Evolutionary conservation across 2,329 filamentous ascomycete genomes (phyloP).

Genomic region (Chalaropsis ovoidea): DNA sequence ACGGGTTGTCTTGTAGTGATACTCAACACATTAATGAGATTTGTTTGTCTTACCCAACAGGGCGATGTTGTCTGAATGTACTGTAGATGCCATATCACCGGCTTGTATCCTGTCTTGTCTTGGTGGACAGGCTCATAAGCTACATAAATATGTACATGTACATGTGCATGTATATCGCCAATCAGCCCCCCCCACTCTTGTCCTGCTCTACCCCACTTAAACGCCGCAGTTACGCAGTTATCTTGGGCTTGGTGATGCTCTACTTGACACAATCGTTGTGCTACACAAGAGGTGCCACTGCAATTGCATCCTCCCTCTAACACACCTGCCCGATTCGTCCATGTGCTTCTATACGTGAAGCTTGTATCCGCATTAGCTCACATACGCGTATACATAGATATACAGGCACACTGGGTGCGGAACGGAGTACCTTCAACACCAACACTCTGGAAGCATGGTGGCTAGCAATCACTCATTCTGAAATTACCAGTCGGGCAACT

Average conservation of each 20-base stretch:
- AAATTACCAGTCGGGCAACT: background rate
- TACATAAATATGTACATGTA: no score
- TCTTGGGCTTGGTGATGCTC: background rate
- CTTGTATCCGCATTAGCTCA: background rate
- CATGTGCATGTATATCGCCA: no score
- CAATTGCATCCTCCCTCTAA: background rate
- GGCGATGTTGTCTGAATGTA: no score
- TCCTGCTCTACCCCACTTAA: background rate
- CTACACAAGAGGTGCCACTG: background rate
- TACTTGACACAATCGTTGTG: constrained; percentile 6
- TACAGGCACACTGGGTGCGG: background rate
- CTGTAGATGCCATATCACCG: no score
- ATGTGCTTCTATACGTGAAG: no score
- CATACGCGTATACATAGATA: background rate
- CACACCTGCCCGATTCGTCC: background rate
- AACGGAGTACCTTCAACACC: background rate
- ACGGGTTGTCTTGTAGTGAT: no score
- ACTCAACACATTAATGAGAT: no score
- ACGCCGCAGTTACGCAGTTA: background rate
- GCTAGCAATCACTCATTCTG: background rate
- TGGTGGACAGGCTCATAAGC: no score
- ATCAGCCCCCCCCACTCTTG: background rate
- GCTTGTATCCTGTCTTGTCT: no score
- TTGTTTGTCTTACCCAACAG: no score
- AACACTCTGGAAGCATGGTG: background rate